phyloP scores from a whole-genome alignment of 805 yeast genomes.

The Teunomyces funiuensis region DNA sequence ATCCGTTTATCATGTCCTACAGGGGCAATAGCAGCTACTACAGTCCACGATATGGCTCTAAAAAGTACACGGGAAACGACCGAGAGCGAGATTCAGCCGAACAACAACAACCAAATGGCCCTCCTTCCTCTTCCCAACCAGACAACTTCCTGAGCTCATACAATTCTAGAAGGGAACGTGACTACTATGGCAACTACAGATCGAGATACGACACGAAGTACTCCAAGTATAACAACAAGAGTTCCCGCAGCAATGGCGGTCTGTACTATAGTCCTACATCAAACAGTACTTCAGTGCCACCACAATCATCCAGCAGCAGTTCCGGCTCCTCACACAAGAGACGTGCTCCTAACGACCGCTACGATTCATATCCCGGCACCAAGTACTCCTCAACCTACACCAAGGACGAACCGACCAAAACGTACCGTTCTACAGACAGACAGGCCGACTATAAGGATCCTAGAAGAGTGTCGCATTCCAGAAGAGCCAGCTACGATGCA shows the following conservation, averaged over 20 bases:
- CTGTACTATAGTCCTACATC: conserved; percentile 3
- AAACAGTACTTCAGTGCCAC: neutral
- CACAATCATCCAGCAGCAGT: neutral
- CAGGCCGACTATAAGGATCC: neutral
- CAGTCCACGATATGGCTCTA: conserved; percentile 14
- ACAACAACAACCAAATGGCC: neutral
- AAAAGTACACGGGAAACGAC: conserved; percentile 7
- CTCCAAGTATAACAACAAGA: conserved; percentile 11
- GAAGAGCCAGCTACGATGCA: conserved; percentile 1
- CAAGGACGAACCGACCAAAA: conserved; percentile 2
- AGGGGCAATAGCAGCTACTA: conserved; percentile 15
- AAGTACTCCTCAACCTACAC: conserved; percentile 9
- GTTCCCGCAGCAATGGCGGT: conserved; percentile 2
- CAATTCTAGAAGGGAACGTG: conserved; percentile 10
- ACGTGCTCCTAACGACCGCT: conserved; percentile 17
- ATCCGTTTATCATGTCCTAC: conserved; percentile 11
- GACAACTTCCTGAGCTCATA: conserved; percentile 1
- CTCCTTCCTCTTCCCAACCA: neutral
- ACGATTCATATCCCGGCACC: conserved; percentile 19
- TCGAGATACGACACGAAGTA: conserved; percentile 13
- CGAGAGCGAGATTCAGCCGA: neutral
- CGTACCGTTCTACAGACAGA: neutral
- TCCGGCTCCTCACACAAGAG: conserved; percentile 11
- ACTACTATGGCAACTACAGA: conserved; percentile 15
- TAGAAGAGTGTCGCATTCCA: neutral